These are phyloP conservation scores for Globisporangium solare DNA, from an alignment of 352 stramenopile species.

Conservation along the genomic window DNA sequence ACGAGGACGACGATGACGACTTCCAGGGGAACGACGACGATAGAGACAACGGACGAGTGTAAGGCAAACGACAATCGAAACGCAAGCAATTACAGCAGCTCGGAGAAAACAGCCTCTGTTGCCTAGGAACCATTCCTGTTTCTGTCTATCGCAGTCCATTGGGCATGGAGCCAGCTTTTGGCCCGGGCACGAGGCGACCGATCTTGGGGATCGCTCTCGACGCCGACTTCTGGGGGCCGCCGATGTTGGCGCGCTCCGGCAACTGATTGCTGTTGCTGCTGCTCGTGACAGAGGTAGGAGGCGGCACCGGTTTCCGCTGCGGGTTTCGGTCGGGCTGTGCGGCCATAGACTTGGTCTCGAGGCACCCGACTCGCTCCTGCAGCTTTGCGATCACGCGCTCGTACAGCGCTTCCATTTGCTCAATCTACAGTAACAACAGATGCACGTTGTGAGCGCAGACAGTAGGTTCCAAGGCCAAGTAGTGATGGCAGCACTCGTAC, in stretches of 20 bases:
- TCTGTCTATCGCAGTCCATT: conserved; percentile 9
- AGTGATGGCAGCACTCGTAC: conserved; percentile 16
- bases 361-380: conserved; percentile 48
- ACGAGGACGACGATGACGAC: conserved; percentile 21
- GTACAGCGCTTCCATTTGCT: conserved; percentile 71
- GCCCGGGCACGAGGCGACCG: conserved; percentile 48
- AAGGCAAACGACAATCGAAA: background rate
- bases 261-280: conserved; percentile 10
- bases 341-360: conserved; percentile 36
- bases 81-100: background rate
- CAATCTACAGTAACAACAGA: conserved; percentile 45
- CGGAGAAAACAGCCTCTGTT: background rate
- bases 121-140: background rate
- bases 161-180: conserved; percentile 21
- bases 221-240: conserved; percentile 5
- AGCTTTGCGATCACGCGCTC: conserved; percentile 70
- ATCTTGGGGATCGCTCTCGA: conserved; percentile 44
- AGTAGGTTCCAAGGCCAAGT: background rate
- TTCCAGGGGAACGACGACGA: conserved; percentile 16
- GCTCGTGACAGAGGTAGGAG: background rate
- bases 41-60: conserved; percentile 9
- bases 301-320: conserved; percentile 15
- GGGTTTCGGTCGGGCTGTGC: background rate
- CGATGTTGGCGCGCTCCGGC: conserved; percentile 15
- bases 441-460: background rate